Conservation (phyloP, 805 yeast species). For the Blastobotrys peoriensis region DNA sequence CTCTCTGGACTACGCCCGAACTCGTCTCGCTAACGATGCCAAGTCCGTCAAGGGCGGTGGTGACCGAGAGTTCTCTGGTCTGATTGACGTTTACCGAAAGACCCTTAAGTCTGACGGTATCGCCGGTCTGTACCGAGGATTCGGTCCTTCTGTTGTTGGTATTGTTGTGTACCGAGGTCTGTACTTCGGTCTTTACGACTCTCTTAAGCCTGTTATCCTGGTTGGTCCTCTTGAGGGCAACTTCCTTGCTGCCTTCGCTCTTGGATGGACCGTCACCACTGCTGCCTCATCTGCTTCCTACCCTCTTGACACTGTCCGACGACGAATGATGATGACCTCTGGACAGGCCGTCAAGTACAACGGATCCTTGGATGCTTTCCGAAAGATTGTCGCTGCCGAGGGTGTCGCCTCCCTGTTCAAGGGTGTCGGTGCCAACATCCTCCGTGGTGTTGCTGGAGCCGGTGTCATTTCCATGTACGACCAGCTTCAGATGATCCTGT, state of each 20-base stretch:
- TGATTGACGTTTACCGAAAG: slow-evolving; percentile 93
- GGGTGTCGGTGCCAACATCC: slow-evolving; percentile 99
- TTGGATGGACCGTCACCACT: slow-evolving; percentile 97
- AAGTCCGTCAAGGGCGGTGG: slow-evolving; percentile 77
- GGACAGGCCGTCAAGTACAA: slow-evolving; percentile 97
- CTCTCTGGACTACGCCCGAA: slow-evolving; percentile 97
- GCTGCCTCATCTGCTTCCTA: slow-evolving; percentile 98
- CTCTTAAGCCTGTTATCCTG: slow-evolving; percentile 89
- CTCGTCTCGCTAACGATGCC: slow-evolving; percentile 98
- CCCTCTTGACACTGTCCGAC: slow-evolving; percentile 98
- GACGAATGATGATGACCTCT: slow-evolving; percentile 99
- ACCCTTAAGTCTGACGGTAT: slow-evolving; percentile 93
- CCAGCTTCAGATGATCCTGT: slow-evolving; percentile 88
- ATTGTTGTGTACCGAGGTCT: slow-evolving; percentile 98
- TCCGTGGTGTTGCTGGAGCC: slow-evolving; percentile 99
- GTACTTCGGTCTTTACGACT: slow-evolving; percentile 96
- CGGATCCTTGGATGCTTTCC: slow-evolving; percentile 92
- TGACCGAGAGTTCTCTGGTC: slow-evolving; percentile 96
- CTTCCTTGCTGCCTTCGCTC: slow-evolving; percentile 90
- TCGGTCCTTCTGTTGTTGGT: slow-evolving; percentile 97
- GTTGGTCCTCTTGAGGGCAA: slow-evolving; percentile 92
- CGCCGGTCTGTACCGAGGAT: slow-evolving; percentile 99
- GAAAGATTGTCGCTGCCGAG: slow-evolving; percentile 89
- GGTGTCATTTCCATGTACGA: slow-evolving; percentile 98
- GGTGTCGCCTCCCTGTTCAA: slow-evolving; percentile 91